Evolutionary conservation across 169 alveolate species (phyloP).

Genomic region (Ichthyophthirius multifiliis): DNA sequence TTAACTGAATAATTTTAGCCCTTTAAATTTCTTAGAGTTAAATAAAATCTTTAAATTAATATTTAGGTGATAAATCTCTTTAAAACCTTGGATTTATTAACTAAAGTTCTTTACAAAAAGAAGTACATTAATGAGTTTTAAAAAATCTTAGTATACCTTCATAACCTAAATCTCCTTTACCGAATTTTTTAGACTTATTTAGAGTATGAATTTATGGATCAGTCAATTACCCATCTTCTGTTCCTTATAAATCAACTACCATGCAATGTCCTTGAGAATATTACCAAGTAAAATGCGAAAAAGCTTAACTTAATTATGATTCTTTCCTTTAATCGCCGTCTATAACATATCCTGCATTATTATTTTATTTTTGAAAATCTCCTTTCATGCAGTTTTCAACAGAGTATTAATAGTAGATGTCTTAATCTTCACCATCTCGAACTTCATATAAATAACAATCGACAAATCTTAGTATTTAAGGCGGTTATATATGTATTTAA

Average conservation of each 20-base stretch:
- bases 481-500: slow-evolving; percentile 4
- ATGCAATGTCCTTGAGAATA: slow-evolving; percentile 5
- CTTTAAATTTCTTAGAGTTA: background rate
- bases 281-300: slow-evolving; percentile 3
- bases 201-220: slow-evolving; percentile 9
- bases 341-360: slow-evolving; percentile 2
- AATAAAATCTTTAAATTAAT: background rate
- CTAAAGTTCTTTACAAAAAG: slow-evolving; percentile 3
- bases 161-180: background rate
- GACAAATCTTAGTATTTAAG: background rate
- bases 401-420: background rate
- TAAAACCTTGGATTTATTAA: background rate
- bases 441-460: slow-evolving; percentile 2
- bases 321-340: slow-evolving; percentile 5
- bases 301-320: background rate
- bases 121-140: background rate
- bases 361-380: background rate
- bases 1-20: too few species aligned
- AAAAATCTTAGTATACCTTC: slow-evolving; percentile 5
- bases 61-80: background rate
- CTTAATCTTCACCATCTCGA: background rate
- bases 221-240: slow-evolving; percentile 9
- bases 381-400: slow-evolving; percentile 7
- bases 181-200: background rate
- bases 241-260: background rate